A percentile compares a stretch with the other conserved stretches of the same genome.
Evolutionary conservation across 768 basidiomycete species (phyloP).

Genomic region (Naganishia onofrii): DNA sequence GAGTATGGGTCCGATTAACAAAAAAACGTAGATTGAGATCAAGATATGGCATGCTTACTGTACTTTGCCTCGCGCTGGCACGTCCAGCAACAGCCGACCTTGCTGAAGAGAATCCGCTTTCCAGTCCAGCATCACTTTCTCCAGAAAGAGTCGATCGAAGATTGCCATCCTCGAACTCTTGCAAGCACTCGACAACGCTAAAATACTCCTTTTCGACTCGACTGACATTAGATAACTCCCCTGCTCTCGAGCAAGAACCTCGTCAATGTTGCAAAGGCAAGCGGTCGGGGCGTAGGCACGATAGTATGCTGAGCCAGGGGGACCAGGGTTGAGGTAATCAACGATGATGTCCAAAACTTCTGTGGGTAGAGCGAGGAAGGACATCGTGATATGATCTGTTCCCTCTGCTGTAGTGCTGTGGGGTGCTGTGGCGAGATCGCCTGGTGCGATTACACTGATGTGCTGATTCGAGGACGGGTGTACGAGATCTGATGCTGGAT

Average conservation of each 20-base stretch:
- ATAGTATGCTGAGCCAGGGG: not conserved
- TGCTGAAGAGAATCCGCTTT: not conserved
- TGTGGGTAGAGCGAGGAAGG: not conserved
- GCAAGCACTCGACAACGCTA: not conserved
- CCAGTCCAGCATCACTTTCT: not conserved
- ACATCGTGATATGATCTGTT: not conserved
- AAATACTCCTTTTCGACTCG: not conserved
- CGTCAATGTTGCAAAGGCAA: conserved; percentile 3
- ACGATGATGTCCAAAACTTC: conserved; percentile 4
- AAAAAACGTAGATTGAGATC: too few relatives aligned
- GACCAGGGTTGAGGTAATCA: not conserved
- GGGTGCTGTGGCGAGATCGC: too few relatives aligned
- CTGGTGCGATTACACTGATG: too few relatives aligned
- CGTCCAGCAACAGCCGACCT: not conserved
- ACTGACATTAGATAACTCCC: not conserved
- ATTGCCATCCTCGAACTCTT: not conserved
- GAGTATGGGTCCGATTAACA: too few relatives aligned
- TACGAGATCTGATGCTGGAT: too few relatives aligned
- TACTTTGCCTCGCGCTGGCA: not conserved
- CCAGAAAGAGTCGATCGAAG: not conserved
- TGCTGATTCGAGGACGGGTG: too few relatives aligned
- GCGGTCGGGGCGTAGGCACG: not conserved
- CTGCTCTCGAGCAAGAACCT: not conserved
- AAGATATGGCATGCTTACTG: not conserved
- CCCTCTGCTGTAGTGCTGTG: not conserved